Percentiles rank a stretch among this genome's conserved stretches.
phyloP scores from a whole-genome alignment of 441 rosid genomes.

The Adansonia rubrostipa region DNA sequence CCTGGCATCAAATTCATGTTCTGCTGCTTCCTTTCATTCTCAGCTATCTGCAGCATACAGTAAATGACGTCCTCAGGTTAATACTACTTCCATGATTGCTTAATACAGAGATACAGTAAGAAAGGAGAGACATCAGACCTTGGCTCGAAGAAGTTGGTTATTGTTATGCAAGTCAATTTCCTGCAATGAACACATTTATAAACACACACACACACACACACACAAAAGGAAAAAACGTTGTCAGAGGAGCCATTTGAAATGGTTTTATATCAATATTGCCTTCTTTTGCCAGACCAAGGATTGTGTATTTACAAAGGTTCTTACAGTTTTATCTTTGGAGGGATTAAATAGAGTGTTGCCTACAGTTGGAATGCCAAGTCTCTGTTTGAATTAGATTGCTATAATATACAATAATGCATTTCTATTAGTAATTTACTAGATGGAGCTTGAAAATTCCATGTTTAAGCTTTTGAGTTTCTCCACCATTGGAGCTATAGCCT shows the following conservation, averaged over 20 bases:
- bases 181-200: conserved; percentile 38
- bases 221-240: not conserved
- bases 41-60: conserved; percentile 33
- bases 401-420: not conserved
- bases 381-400: not conserved
- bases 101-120: not conserved
- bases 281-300: not conserved
- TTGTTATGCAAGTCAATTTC: conserved; percentile 76
- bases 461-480: not conserved
- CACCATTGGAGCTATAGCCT: not conserved
- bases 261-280: not conserved
- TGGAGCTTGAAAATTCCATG: not conserved
- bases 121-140: conserved; percentile 41
- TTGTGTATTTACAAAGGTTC: not conserved
- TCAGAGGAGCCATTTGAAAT: not conserved
- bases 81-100: too few relatives aligned
- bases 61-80: too few relatives aligned
- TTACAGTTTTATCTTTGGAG: not conserved
- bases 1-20: conserved; percentile 83
- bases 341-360: not conserved
- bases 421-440: not conserved
- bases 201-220: not conserved
- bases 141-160: conserved; percentile 76
- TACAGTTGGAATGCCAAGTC: not conserved
- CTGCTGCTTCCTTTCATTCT: conserved; percentile 42